Evolutionary conservation across 345 rosid genomes (phyloP), one percentile per base, ranked within the genome.

Genomic region (Linum trigynum): DNA sequence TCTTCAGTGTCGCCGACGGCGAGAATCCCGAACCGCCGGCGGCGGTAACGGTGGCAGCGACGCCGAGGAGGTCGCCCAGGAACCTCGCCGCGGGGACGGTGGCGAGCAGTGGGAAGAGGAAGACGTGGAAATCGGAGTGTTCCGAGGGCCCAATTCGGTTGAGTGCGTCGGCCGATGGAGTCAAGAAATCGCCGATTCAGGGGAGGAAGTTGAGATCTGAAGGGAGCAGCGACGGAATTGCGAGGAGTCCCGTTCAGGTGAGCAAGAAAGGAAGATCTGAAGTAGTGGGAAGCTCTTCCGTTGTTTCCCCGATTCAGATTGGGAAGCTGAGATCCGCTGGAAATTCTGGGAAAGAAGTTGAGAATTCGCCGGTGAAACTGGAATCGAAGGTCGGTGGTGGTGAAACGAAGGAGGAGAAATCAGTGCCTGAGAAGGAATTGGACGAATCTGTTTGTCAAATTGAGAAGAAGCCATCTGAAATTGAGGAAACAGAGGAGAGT

Each of bases 121-220:
- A 80, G 72, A 78, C 86, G 5, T 83, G 84, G 92, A 89, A 89
- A 72, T 79, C 83, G 58, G 82, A 74, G 55, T 76, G 77, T 68
- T 16, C 59, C 53, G 79, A 68, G 16, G 81, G 83, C n/a, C 71
- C 79, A 62, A 75, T 80, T 72, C 85, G 75, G 74, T 78, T 76
- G 57, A 71, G 39, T 71, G 70, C 59, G 62, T 77, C 81, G 51
- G 69, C 14, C 63, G 58, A 77, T 76, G 72, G 81, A 67, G 65
- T 59, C 65, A 79, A 74, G 78, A 81, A 53, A 48, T 67, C 74
- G 43, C 73, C 80, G 8, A 65, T 72, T 74, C 66, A 38, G 67
- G 60, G 35, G 0, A 66, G 68, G 35, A 80, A 67, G 62, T 72
- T 72, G n/a, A 76, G 76, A 74, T 68, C 72, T 63, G 72, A 63